Base-by-base conservation (phyloP, 192 early-diverging fungal species). In the Thoreauomyces humboldtii region DNA sequence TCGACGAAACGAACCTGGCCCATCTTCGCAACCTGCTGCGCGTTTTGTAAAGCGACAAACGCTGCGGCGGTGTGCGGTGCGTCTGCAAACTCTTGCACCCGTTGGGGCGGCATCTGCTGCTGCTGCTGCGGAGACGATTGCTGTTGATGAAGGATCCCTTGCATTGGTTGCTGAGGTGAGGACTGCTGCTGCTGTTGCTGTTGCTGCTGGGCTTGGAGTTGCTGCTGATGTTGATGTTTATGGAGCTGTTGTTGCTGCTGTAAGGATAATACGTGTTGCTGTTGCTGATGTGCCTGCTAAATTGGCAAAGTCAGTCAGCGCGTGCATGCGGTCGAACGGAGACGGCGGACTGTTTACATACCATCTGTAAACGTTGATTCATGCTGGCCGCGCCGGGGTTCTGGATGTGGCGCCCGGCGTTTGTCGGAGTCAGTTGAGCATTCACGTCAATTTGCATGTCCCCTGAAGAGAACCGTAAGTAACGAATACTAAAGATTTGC, bases 21-120 rank as follows among this genome's bases (percentile, higher is more conserved):
- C 50, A 70, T 46, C 33, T 73, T 73, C 15, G 63, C 63, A 4
- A 52, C 71, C 32, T 73, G 56, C 41, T 73, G 71, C 7, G 64
- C 71, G 38, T 73, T 73, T 41, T 61, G 59, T 27, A 73, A 29
- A 4, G 71, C 71, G 12, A 61, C 64, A 59, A 61, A 62, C 9
- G 71, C 71, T 6, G 71, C 71, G n/a, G 71, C 71, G 19, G 63
- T 62, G 11, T 59, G 57, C 45, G 71, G 64, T 19, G 64, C 51
- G 28, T 71, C 69, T 14, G 65, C 33, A 14, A 34, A 37, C 21
- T 61, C 27, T 24, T 60, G 57, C 1, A 50, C 15, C 14, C 58
- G 46, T 22, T 52, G 47, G 15, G 17, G 35, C 31, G 25, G 29
- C 21, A 24, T 55, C 33, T 67, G 65, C 57, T 59, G 56, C 22